Conservation (phyloP, 768 basidiomycete species). For the Auriscalpium vulgare region DNA sequence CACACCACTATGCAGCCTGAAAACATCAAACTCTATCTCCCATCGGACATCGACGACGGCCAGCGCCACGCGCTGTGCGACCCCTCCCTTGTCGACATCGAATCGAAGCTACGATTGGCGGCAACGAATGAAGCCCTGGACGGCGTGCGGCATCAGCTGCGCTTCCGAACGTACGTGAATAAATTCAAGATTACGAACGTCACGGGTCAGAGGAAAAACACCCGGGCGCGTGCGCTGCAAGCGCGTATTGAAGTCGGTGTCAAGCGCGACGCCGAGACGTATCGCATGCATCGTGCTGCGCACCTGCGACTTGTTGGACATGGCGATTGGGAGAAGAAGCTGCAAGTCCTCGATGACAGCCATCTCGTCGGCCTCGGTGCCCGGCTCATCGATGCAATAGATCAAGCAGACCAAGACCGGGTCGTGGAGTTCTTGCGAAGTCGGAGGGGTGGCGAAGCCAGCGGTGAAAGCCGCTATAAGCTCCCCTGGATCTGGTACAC, state of each 20-base stretch:
- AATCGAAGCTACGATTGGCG: background rate
- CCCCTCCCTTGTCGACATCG: background rate
- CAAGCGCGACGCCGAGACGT: background rate
- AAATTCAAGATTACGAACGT: background rate
- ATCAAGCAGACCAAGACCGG: too few species aligned
- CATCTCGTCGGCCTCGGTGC: background rate
- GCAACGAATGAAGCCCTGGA: background rate
- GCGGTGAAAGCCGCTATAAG: background rate
- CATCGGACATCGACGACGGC: background rate
- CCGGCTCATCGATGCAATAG: background rate
- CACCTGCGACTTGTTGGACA: background rate
- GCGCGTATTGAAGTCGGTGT: background rate
- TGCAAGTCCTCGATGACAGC: background rate
- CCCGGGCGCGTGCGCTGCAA: background rate
- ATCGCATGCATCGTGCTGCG: background rate
- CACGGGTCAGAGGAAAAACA: background rate
- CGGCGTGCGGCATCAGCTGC: background rate
- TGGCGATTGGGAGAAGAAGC: background rate
- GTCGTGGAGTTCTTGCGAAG: too few species aligned
- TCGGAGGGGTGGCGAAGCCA: background rate
- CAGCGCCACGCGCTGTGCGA: background rate
- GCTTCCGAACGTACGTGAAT: background rate
- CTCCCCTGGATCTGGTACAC: background rate
- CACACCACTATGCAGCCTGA: background rate
- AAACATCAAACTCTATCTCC: background rate